Evolutionary conservation across 768 basidiomycete genomes (phyloP), one percentile per base, ranked within the genome.

Genomic region (Mycena crocata): DNA sequence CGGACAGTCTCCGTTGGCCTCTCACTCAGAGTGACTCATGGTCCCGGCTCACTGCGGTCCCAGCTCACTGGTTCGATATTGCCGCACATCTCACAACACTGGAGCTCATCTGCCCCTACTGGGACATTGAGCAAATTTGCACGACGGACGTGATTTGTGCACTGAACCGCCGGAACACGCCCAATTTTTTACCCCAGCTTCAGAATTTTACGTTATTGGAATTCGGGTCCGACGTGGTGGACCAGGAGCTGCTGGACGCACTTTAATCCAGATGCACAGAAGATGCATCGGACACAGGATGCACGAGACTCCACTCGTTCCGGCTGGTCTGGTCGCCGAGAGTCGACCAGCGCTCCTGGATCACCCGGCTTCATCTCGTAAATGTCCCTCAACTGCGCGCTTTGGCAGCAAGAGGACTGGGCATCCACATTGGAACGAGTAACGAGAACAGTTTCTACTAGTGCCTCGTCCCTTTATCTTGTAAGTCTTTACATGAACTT

Each of bases 161-260:
- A 32, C 40, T 62, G 32, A 26, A 62, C 61, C 62, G 62, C 34
- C 44, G 34, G 5, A 49, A 19, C 23, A 3, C 34, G 3, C 62
- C 62, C 17, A 54, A 63, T 56, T 63, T 63, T 14, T 45, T 63
- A 39, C 54, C 54, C 15, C 37, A 40, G 24, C 55, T 56, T 28
- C 31, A 62, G 50, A 24, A 24, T n/a, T 32, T 63, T 24, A 35
- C 34, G 31, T 26, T 28, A 13, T 56, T 28, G 45, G 23, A 55
- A 1, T 46, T 52, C 23, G 28, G 30, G 19, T 55, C 62, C 17
- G 50, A 63, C 39, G 32, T 34, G 37, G 40, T 56, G 13, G 54
- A 56, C 54, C 8, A 23, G 12, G 45, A 37, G 17, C 37, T 63
- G 45, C 45, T 63, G 45, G 54, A 63, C 28, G 45, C 40, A 21